Conservation (phyloP, 805 yeast species). For the Groenewaldozyma salmanticensis region DNA sequence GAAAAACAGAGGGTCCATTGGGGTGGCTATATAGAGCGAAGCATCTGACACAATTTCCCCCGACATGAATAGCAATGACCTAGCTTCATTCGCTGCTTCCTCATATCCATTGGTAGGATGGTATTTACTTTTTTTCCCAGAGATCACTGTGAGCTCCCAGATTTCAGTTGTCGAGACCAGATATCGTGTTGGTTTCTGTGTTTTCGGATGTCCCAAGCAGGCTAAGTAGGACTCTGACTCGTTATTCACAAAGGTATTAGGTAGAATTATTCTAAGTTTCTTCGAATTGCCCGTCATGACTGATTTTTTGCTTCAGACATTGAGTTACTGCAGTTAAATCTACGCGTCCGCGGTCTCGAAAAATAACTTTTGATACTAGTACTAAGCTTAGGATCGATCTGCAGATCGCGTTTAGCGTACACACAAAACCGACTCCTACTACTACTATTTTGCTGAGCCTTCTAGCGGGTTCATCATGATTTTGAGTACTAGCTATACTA, state of each 20-base stretch:
- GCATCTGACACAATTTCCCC: slow-evolving; percentile 16
- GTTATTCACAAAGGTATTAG: slow-evolving; percentile 5
- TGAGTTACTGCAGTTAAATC: no score
- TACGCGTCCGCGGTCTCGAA: no score
- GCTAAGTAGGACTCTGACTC: slow-evolving; percentile 3
- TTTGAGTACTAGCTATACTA: no score
- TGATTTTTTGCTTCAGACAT: no score
- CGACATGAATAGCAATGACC: slow-evolving; percentile 4
- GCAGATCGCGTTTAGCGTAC: no score
- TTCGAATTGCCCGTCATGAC: no score
- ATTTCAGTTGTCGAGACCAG: slow-evolving; percentile 8
- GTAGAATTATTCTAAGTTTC: slow-evolving; percentile 9
- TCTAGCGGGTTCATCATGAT: no score
- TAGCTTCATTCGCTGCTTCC: slow-evolving; percentile 9
- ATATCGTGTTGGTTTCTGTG: slow-evolving; percentile 14
- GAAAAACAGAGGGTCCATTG: slow-evolving; percentile 22
- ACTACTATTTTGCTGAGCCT: no score
- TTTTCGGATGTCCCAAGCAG: slow-evolving; percentile 18
- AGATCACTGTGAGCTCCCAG: slow-evolving; percentile 19
- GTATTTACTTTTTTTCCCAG: slow-evolving; percentile 7
- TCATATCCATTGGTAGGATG: slow-evolving; percentile 8
- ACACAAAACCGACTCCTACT: no score
- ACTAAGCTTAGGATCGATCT: no score
- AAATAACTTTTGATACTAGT: no score
- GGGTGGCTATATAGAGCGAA: slow-evolving; percentile 18